Evolutionary conservation across 352 stramenopile species (phyloP).

Genomic region (Pythium chondricola): DNA sequence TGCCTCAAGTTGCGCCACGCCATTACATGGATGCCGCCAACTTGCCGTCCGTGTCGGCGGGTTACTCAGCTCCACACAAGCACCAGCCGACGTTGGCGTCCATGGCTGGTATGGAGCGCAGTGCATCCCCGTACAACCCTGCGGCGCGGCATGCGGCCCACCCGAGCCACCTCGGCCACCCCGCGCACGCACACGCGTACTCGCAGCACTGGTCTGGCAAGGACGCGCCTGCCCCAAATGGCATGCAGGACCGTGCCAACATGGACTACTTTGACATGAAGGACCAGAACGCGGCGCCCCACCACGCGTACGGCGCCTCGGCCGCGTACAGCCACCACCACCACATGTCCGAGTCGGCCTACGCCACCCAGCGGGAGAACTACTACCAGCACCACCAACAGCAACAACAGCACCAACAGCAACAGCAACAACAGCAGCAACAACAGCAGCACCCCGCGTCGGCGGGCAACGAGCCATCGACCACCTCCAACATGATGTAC

Average conservation of each 20-base stretch:
- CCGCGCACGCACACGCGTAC: conserved; percentile 21
- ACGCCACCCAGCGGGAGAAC: conserved; percentile 36
- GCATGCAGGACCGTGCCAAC: conserved; percentile 25
- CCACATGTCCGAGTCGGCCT: conserved; percentile 54
- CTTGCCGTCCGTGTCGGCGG: conserved; percentile 41
- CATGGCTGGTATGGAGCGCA: conserved; percentile 32
- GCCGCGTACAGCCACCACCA: conserved; percentile 48
- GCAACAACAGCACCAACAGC: conserved; percentile 15
- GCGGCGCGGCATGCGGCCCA: conserved; percentile 1
- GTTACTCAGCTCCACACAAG: conserved; percentile 35
- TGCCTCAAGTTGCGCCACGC: conserved; percentile 30
- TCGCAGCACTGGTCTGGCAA: conserved; percentile 52
- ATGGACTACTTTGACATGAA: conserved; percentile 78
- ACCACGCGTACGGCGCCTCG: conserved; percentile 36
- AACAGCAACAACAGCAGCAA: conserved; percentile 7
- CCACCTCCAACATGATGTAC: conserved; percentile 56
- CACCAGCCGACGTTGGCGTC: conserved; percentile 10
- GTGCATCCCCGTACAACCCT: conserved; percentile 20
- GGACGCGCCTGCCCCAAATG: conserved; percentile 26
- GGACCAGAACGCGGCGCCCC: conserved; percentile 39
- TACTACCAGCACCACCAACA: conserved; percentile 34
- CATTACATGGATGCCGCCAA: conserved; percentile 54
- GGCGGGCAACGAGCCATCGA: background rate
- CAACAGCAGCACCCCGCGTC: conserved; percentile 26
- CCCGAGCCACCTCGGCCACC: conserved; percentile 23